Evolutionary conservation across 2,329 filamentous ascomycete species (phyloP).

Genomic region (Ophiocordyceps camponoti-saundersi): DNA sequence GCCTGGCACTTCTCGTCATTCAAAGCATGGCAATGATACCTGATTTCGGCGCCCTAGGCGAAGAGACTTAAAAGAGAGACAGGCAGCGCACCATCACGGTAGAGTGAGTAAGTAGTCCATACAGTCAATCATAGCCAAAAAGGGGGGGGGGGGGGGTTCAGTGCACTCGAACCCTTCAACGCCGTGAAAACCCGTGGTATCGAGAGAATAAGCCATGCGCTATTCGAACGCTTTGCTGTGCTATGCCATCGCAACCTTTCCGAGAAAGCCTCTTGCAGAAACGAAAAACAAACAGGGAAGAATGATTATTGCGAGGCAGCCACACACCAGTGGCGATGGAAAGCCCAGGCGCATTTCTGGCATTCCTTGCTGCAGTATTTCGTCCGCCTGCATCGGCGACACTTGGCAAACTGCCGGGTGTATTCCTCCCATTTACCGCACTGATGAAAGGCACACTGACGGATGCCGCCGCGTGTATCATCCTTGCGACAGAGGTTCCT

Average conservation of each 20-base stretch:
- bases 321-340: constrained; percentile 94
- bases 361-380: constrained; percentile 99
- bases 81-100: too few relatives aligned
- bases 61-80: too few relatives aligned
- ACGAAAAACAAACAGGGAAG: constrained; percentile 3
- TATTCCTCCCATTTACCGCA: constrained; percentile 98
- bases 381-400: constrained; percentile 82
- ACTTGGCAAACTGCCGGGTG: constrained; percentile 94
- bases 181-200: constrained; percentile 23
- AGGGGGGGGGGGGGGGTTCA: too few relatives aligned
- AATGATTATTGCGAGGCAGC: constrained; percentile 39
- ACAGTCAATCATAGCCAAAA: too few relatives aligned
- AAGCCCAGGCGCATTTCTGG: constrained; percentile 97
- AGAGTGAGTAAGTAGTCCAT: too few relatives aligned
- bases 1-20: too few relatives aligned
- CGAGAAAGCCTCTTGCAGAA: constrained; percentile 9
- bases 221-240: constrained; percentile 23
- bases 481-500: constrained; percentile 96
- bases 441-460: constrained; percentile 94
- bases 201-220: constrained; percentile 23
- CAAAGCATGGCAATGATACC: too few relatives aligned
- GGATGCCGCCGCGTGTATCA: constrained; percentile 80
- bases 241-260: constrained; percentile 20
- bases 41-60: too few relatives aligned
- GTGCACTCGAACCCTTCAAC: constrained; percentile 3